Base-by-base conservation (phyloP, 352 stramenopile species). In the Globisporangium mamillatum region DNA sequence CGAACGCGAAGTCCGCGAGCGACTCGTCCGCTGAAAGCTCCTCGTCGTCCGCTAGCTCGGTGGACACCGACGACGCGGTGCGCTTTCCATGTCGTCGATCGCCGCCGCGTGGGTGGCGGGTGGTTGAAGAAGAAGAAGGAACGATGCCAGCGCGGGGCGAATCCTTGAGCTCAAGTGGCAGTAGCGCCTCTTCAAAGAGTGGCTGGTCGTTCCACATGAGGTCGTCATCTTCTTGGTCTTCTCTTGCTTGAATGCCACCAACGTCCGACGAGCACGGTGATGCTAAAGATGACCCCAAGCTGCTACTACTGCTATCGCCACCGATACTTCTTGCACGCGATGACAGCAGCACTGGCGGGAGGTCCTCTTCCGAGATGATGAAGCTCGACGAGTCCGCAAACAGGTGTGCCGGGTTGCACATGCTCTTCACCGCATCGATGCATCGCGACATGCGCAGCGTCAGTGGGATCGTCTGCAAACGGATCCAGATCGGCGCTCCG, bases 311-410 rank as follows among this genome's bases (percentile, higher is more conserved):
- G 59, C 34, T 27, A 68, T 52, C 44, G 14, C 44, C 44, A 52
- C 44, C 67, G 5, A 36, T 70, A 29, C 64, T 61, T n/a, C 14
- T 65, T 18, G 32, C 14, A 44, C 29, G 60, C 29, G 6, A 66
- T 29, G 67, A 79, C 48, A 54, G 64, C 67, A 86, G 63, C 12
- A 89, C 67, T 12, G 64, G 69, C 20, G 70, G 63, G 22, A 92
- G 72, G 41, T 93, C 87, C 59, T 90, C 80, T 32, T 93, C 80
- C 4, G 74, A 80, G 1, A 93, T 74, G 58, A 93, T 80, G 60
- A 95, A 93, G 54, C 78, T 89, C 1, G 85, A 92, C 32, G 77
- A 77, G 70, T 95, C 84, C 0, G 82, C 83, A 59, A 93, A 95
- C 46, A 76, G 66, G 12, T 85, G 64, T n/a, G 78, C 54, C 22